phyloP scores from a whole-genome alignment of 192 early-diverging fungal species.

The Linnemannia hyalina region DNA sequence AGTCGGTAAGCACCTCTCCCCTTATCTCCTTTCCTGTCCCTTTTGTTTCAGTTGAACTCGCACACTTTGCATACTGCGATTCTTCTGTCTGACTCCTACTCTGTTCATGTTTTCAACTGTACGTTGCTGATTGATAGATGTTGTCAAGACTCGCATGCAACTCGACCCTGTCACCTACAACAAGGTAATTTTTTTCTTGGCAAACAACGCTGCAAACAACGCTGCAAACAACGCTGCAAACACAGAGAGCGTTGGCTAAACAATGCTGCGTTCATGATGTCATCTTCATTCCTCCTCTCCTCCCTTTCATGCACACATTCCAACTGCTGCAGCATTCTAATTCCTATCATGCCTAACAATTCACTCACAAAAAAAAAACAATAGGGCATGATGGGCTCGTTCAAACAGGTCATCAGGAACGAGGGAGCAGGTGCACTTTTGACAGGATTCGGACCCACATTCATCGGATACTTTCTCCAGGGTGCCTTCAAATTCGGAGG shows the following conservation, averaged over 20 bases:
- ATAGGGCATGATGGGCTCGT: constrained; percentile 65
- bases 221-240: not conserved
- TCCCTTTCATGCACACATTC: not conserved
- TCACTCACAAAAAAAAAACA: not conserved
- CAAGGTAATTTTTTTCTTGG: constrained; percentile 46
- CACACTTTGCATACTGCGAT: too few species aligned
- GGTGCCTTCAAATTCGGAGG: constrained; percentile 79
- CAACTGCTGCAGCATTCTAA: not conserved
- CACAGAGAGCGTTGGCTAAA: not conserved
- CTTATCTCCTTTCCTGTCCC: not conserved
- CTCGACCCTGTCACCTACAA: constrained; percentile 72
- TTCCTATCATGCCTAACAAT: not conserved
- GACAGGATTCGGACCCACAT: constrained; percentile 76
- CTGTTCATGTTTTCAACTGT: too few species aligned
- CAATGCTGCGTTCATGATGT: not conserved
- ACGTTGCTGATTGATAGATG: constrained; percentile 59
- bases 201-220: not conserved
- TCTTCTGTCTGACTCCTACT: too few species aligned
- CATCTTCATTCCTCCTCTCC: not conserved
- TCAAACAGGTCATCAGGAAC: constrained; percentile 61
- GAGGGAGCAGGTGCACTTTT: constrained; percentile 72
- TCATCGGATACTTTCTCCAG: constrained; percentile 74
- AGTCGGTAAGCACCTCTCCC: not conserved
- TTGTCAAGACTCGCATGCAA: constrained; percentile 85
- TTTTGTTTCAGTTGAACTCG: not conserved